Base-by-base conservation (phyloP, 2,329 filamentous ascomycete genomes). In the Nothomitra cinnamomea region DNA sequence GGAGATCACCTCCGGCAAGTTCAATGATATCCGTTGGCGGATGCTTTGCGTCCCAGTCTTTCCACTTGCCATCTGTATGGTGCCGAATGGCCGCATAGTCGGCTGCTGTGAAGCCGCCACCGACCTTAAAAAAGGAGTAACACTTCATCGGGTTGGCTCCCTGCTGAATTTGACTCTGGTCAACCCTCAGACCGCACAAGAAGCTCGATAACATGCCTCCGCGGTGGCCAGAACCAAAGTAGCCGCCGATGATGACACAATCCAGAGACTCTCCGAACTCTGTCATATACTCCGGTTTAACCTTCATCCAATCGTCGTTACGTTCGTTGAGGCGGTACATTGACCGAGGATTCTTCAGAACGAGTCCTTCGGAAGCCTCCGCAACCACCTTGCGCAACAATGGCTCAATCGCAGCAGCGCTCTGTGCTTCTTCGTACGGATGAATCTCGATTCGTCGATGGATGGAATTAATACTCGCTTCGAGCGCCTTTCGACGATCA, bases 261-360 rank as follows among this genome's bases (percentile, higher is more conserved):
- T 98, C 92, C 2, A 98, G 78, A 0, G 84, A 87, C 67, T 96
- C 90, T 57, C 92, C 92, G 64, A 92, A 95, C 57, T 95, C 90
- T 1, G 82, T 82, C 89, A 96, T 95, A 66, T 98, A 98, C 58
- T 98, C 92, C 1, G 92, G 92, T 62, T 98, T 98, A 7, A 98
- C 89, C 65, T 98, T 98, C 69, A 95, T 83, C 92, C 92, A 98
- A 66, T 95, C 87, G 60, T 94, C 86, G 61, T 94, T 92, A 49
- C 92, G 83, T 59, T 87, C 85, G 62, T 94, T 95, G 8, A 96
- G 74, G 5, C 80, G 77, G 65, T 98, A 98, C 62, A 79, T 76
- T 0, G 89, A 94, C 3, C 83, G 76, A 6, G 92, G 92, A 58
- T 95, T 96, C 70, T 98, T 98, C 52, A 96, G 70, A 0, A 98